Conservation (phyloP, 1,139 yeast genomes). For the Suhomyces maxii region DNA sequence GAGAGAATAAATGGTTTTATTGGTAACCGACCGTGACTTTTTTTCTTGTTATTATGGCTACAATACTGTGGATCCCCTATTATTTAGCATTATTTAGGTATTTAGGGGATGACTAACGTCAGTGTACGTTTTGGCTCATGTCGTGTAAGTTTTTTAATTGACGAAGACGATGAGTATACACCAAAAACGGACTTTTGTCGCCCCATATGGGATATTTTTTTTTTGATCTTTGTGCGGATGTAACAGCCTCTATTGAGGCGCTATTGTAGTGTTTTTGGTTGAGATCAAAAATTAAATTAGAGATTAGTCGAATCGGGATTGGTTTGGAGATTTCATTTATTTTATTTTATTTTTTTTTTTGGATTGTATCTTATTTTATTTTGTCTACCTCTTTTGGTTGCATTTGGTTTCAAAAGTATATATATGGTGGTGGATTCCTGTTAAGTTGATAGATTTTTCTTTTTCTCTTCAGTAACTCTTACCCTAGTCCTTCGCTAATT, state of each 20-base stretch:
- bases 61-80: neutral
- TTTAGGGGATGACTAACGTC: too few relatives aligned
- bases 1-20: neutral
- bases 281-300: too few relatives aligned
- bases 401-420: neutral
- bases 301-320: too few relatives aligned
- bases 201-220: conserved; percentile 3
- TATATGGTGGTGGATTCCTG: conserved; percentile 2
- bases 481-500: conserved; percentile 32
- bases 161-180: neutral
- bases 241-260: conserved; percentile 3
- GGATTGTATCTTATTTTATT: neutral
- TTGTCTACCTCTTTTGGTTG: too few relatives aligned
- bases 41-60: too few relatives aligned
- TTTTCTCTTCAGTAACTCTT: conserved; percentile 18
- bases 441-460: conserved; percentile 3
- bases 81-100: too few relatives aligned
- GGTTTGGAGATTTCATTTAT: neutral
- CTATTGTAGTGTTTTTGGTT: conserved; percentile 2
- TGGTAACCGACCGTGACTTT: neutral
- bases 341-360: neutral
- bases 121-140: neutral
- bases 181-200: conserved; percentile 5
- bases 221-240: conserved; percentile 1
- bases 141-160: conserved; percentile 8